Evolutionary conservation across 352 stramenopile genomes (phyloP), one percentile per base, ranked within the genome.

Genomic region (Phytophthora syringae): DNA sequence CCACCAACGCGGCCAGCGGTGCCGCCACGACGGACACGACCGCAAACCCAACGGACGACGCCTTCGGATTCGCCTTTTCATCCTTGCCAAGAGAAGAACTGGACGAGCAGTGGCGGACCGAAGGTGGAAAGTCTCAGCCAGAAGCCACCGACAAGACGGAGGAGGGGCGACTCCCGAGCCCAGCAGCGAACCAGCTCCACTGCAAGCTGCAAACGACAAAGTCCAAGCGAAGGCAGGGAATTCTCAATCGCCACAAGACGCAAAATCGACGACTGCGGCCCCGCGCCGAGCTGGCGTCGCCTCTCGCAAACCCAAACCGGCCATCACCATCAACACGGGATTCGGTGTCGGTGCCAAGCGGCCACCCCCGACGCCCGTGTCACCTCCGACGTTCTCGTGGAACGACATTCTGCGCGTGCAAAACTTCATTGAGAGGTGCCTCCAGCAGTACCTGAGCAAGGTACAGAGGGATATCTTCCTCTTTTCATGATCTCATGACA

Each of bases 401-500:
- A 90, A 92, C 21, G 88, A 97, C 25, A 96, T 97, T 60, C 72
- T 97, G 13, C 76, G 76, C 1, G 90, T 97, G 5, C 90, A 97
- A 59, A 95, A 94, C 50, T 77, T 97, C 32, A 97, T 97, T 48
- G 89, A 97, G 74, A 79, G 88, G 13, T 97, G 91, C 66, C 72
- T 97, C 15, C 88, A 97, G 52, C 89, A 97, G 52, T 96, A 95
- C 67, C 80, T 97, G 62, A 97, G 74, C 67, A 95, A 97, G 86
- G 87, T 92, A 58, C 36, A 27, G 15, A 42, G n/a, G 21, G 13
- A 47, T 16, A 6, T 7, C 3, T 25, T n/a, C n/a, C n/a, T n/a
- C n/a, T n/a, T n/a, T n/a, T 58, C 22, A 20, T 43, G 30, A 2
- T 42, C 20, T 22, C n/a, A n/a, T n/a, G n/a, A n/a, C n/a, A n/a